phyloP scores from a whole-genome alignment of 768 basidiomycete species.

The Tephrocybe sp. region DNA sequence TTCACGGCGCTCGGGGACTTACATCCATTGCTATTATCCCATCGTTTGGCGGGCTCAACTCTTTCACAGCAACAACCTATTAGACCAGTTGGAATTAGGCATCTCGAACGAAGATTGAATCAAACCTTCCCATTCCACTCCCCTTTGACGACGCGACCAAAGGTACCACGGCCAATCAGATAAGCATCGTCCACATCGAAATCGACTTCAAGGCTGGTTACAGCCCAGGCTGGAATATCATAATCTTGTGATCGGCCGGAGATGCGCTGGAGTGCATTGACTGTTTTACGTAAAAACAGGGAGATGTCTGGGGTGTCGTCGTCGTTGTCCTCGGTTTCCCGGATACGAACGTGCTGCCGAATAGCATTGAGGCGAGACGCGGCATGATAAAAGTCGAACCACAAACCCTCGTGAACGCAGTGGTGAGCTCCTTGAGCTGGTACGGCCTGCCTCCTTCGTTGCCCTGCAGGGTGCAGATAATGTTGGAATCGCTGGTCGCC shows the following conservation, averaged over 20 bases:
- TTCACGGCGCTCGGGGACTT: not conserved
- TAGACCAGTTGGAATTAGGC: not conserved
- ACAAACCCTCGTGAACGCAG: conserved; percentile 16
- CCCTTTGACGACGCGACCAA: conserved; percentile 27
- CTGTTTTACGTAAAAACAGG: conserved; percentile 15
- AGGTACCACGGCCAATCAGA: conserved; percentile 26
- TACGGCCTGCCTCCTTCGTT: conserved; percentile 10
- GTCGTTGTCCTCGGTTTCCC: not conserved
- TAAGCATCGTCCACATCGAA: conserved; percentile 17
- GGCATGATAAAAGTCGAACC: not conserved
- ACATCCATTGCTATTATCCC: conserved; percentile 7
- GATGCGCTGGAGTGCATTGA: conserved; percentile 11
- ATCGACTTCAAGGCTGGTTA: conserved; percentile 26
- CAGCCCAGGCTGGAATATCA: conserved; percentile 22
- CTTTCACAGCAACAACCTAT: conserved; percentile 30
- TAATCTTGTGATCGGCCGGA: conserved; percentile 13
- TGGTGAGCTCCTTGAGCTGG: conserved; percentile 15
- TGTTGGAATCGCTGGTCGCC: conserved; percentile 2
- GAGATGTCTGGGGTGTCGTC: conserved; percentile 8
- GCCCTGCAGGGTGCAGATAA: conserved; percentile 9
- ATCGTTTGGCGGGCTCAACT: conserved; percentile 21
- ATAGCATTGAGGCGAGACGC: not conserved
- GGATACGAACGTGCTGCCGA: conserved; percentile 9
- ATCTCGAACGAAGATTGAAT: not conserved
- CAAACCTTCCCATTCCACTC: conserved; percentile 25